A percentile compares a stretch with the other conserved stretches of the same genome.
Conservation (phyloP, 2,329 filamentous ascomycete species). For the Microcera coccophila region DNA sequence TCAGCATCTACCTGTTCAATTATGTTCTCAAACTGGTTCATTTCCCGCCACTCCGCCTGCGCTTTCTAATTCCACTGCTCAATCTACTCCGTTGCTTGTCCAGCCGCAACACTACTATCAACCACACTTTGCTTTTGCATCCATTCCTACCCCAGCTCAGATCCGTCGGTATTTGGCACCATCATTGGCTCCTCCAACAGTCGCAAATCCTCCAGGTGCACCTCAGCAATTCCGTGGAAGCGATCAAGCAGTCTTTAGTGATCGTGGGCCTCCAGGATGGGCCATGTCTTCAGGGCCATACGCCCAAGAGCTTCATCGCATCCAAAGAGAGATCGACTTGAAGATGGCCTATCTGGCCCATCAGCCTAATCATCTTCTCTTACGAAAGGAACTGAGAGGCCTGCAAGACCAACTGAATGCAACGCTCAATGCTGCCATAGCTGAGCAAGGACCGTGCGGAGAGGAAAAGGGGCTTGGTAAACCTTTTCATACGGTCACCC, state of each 20-base stretch:
- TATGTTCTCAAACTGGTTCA: slow-evolving; percentile 14
- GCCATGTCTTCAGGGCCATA: slow-evolving; percentile 8
- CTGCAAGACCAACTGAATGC: slow-evolving; percentile 30
- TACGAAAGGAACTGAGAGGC: slow-evolving; percentile 23
- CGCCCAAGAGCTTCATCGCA: slow-evolving; percentile 20
- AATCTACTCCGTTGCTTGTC: slow-evolving; percentile 11
- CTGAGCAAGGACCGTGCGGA: slow-evolving; percentile 1
- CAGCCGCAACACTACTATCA: slow-evolving; percentile 23
- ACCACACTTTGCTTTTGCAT: slow-evolving; percentile 14
- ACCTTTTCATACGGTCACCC: too few species aligned
- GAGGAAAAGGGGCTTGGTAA: background rate
- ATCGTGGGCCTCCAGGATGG: background rate
- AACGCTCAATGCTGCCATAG: slow-evolving; percentile 26
- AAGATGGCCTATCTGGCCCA: slow-evolving; percentile 23
- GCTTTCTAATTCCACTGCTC: slow-evolving; percentile 13
- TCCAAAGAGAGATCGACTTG: slow-evolving; percentile 28
- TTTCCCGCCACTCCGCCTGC: slow-evolving; percentile 13
- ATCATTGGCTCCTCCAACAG: slow-evolving; percentile 2
- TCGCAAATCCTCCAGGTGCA: background rate
- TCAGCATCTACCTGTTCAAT: slow-evolving; percentile 10
- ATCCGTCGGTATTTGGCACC: slow-evolving; percentile 10
- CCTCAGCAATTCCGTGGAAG: background rate
- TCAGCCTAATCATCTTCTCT: slow-evolving; percentile 16
- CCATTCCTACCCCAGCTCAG: slow-evolving; percentile 8
- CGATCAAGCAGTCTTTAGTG: too few species aligned